Conservation (phyloP, 495 filamentous ascomycete genomes). For the Durotheca rogersii region DNA sequence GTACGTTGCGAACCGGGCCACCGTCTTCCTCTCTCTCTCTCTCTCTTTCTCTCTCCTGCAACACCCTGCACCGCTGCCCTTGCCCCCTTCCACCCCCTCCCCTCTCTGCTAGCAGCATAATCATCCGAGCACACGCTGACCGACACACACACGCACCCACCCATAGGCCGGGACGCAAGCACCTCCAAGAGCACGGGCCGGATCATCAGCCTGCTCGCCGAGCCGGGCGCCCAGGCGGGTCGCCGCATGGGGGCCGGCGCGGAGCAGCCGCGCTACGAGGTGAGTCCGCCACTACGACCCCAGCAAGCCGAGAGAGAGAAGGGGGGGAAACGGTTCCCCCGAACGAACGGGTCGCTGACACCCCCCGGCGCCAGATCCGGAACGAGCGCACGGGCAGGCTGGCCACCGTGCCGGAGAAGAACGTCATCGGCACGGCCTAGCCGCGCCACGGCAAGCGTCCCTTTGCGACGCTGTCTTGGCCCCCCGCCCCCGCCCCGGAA, state of each 20-base stretch:
- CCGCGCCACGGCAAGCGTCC: not conserved
- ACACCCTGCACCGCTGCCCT: too few species aligned
- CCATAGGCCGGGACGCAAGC: constrained; percentile 40
- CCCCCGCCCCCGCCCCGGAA: too few species aligned
- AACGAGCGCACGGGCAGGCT: constrained; percentile 47
- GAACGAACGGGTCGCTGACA: too few species aligned
- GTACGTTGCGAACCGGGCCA: constrained; percentile 18
- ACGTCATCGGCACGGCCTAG: constrained; percentile 37
- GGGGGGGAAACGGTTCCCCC: too few species aligned
- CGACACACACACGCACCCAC: too few species aligned
- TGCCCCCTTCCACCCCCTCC: too few species aligned
- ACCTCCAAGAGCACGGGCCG: constrained; percentile 42
- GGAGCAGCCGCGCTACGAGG: constrained; percentile 45
- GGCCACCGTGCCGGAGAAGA: constrained; percentile 43
- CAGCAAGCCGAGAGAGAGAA: too few species aligned
- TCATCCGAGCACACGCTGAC: too few species aligned
- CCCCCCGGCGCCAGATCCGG: constrained; percentile 32
- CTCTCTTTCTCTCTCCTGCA: constrained; percentile 7
- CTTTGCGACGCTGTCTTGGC: not conserved
- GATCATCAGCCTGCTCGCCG: constrained; percentile 41
- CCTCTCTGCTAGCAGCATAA: too few species aligned
- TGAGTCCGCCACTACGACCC: too few species aligned
- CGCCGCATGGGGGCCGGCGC: constrained; percentile 44
- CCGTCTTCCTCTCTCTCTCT: constrained; percentile 4
- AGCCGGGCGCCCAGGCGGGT: constrained; percentile 43